Base-by-base conservation (phyloP, 768 basidiomycete species). In the Suillus subluteus region DNA sequence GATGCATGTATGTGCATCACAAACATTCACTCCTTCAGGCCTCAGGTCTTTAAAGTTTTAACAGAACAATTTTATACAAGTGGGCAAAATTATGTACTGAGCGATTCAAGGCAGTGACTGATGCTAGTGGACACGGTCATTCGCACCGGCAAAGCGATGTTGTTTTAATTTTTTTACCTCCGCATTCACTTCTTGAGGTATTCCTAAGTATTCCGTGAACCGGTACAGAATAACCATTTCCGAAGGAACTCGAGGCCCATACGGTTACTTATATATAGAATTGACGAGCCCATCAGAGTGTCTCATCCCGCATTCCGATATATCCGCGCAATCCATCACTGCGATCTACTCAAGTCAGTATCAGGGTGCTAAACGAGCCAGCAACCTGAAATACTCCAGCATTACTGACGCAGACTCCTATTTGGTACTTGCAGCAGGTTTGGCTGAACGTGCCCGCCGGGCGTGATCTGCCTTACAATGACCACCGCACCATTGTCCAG, bases 141-240 rank as follows among this genome's bases (percentile, higher is more conserved):
- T 21, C 9, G 15, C 54, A 61, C 30, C 9, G 21, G 4, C 32
- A 38, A 23, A n/a, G 21, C 16, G 35, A 58, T 55, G 30, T 40
- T 54, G 16, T 55, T 65, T 30, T 6, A 26, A 8, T 54, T 26
- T 50, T n/a, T 79, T 21, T 79, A 93, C 75, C 90, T 91, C 44
- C 91, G 87, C 92, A 95, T 94, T 65, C 96, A 83, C 80, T 99
- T 97, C 85, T 97, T 98, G 84, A 98, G 98, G 40, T 96, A 87
- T 78, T 97, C 95, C 93, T 94, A 98, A 99, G 40, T 96, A 88
- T 78, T 97, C 94, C 92, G 94, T 92, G 63, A 94, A 54, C 26
- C 8, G 16, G 54, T 16, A 32, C 30, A 35, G 18, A 55, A 55
- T 21, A 11, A 35, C 32, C 54, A 21, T 32, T 32, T 55, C 5